A percentile compares a stretch with the other conserved stretches of the same genome.
phyloP scores from a whole-genome alignment of 768 basidiomycete genomes.

The Mycena olivaceomarginata region DNA sequence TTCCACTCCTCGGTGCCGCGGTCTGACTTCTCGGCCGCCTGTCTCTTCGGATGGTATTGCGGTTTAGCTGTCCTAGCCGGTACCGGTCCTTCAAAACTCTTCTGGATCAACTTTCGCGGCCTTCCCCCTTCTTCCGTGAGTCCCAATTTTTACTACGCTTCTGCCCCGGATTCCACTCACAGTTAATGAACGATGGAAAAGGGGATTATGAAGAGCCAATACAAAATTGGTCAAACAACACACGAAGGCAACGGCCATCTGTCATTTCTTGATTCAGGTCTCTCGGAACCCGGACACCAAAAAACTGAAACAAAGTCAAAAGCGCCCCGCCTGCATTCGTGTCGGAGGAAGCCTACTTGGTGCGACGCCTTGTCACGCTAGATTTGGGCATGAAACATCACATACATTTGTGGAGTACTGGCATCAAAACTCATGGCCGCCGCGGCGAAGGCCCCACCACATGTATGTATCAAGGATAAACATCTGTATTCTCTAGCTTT shows the following conservation, averaged over 20 bases:
- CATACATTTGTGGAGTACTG: background rate
- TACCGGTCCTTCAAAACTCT: background rate
- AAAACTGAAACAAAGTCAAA: background rate
- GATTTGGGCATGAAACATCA: background rate
- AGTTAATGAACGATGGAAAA: background rate
- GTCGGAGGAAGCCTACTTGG: background rate
- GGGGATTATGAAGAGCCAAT: background rate
- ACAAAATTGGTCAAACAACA: background rate
- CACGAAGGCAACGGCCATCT: background rate
- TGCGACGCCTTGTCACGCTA: background rate
- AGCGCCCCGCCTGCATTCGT: background rate
- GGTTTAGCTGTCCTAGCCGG: background rate
- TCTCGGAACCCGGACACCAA: background rate
- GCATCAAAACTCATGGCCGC: background rate
- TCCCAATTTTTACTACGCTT: background rate
- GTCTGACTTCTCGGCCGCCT: background rate
- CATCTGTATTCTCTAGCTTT: slow-evolving; percentile 1
- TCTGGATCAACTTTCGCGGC: background rate
- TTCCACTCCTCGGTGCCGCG: background rate
- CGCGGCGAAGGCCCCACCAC: slow-evolving; percentile 2
- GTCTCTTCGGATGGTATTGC: background rate
- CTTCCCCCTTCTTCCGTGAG: background rate
- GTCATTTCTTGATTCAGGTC: background rate
- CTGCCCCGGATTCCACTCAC: background rate
- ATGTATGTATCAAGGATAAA: slow-evolving; percentile 10